phyloP scores from a whole-genome alignment of 2,329 filamentous ascomycete genomes.

The Colletotrichum neosansevieriae region DNA sequence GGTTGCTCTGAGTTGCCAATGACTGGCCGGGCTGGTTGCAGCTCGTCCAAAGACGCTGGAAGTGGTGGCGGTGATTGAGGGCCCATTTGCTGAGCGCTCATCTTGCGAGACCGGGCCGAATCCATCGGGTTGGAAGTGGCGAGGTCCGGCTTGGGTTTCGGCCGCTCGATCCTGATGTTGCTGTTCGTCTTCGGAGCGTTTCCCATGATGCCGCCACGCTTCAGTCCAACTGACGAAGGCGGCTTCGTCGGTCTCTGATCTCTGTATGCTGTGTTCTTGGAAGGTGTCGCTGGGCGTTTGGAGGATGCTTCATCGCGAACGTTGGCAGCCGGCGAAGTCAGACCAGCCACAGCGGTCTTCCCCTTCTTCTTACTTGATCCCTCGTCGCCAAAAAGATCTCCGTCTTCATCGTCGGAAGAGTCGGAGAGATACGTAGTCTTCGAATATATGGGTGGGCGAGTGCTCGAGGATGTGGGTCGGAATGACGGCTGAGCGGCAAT shows the following conservation, averaged over 20 bases:
- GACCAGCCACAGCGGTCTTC: neutral
- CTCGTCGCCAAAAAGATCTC: conserved; percentile 30
- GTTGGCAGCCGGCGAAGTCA: conserved; percentile 11
- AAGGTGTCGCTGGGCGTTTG: neutral
- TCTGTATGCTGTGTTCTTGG: neutral
- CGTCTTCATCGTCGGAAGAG: conserved; percentile 43
- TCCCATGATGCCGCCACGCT: conserved; percentile 29
- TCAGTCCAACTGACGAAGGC: conserved; percentile 13
- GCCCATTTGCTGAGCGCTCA: neutral
- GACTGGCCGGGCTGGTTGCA: conserved; percentile 22
- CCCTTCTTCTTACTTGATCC: conserved; percentile 21
- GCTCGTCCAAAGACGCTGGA: conserved; percentile 31
- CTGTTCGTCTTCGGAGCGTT: conserved; percentile 32
- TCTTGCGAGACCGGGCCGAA: conserved; percentile 15
- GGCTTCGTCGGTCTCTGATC: neutral
- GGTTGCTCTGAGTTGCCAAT: conserved; percentile 25
- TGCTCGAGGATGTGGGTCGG: conserved; percentile 42
- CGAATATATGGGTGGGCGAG: conserved; percentile 21
- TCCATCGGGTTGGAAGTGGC: neutral
- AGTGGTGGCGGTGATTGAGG: conserved; percentile 43
- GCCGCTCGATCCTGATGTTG: conserved; percentile 34
- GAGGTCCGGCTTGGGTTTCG: conserved; percentile 15
- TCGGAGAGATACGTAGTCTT: conserved; percentile 56
- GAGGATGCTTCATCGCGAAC: conserved; percentile 5
- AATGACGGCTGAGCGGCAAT: conserved; percentile 56